Conservation (phyloP, 106 monocot species). For the Chionographis japonica region DNA sequence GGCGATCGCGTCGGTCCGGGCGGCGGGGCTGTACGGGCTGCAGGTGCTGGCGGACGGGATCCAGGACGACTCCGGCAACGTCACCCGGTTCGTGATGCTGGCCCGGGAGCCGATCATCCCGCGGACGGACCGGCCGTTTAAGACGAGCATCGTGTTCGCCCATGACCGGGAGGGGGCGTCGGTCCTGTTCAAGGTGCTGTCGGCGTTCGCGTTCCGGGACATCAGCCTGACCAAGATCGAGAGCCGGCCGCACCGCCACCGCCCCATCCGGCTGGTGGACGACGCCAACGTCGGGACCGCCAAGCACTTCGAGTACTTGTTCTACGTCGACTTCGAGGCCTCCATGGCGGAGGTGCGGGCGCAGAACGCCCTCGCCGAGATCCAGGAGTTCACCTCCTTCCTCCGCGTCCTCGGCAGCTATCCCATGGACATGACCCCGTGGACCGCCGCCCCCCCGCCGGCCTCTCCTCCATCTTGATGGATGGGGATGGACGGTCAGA, state of each 20-base stretch:
- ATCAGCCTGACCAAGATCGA: slow-evolving; percentile 67
- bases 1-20: slow-evolving; percentile 43
- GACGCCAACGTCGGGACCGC: slow-evolving; percentile 50
- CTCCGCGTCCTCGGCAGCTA: slow-evolving; percentile 50
- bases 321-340: slow-evolving; percentile 53
- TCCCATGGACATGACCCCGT: slow-evolving; percentile 57
- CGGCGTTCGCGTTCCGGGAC: slow-evolving; percentile 54
- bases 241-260: slow-evolving; percentile 53
- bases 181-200: slow-evolving; percentile 60
- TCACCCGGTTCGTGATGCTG: slow-evolving; percentile 50
- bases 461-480: slow-evolving; percentile 3
- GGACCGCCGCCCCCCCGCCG: slow-evolving; percentile 6
- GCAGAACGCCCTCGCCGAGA: slow-evolving; percentile 48
- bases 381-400: slow-evolving; percentile 59
- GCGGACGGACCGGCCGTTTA: slow-evolving; percentile 42
- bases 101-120: slow-evolving; percentile 52
- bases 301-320: slow-evolving; percentile 62
- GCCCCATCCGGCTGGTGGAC: slow-evolving; percentile 48
- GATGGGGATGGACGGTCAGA: too few relatives aligned
- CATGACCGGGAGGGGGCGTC: slow-evolving; percentile 51
- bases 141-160: slow-evolving; percentile 64
- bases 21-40: slow-evolving; percentile 44
- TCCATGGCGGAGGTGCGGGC: slow-evolving; percentile 45
- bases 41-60: slow-evolving; percentile 45
- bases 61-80: slow-evolving; percentile 48